Evolutionary conservation across 805 yeast species (phyloP), one percentile per base, ranked within the genome.

Genomic region (Sungouiozyma ichnusensis): DNA sequence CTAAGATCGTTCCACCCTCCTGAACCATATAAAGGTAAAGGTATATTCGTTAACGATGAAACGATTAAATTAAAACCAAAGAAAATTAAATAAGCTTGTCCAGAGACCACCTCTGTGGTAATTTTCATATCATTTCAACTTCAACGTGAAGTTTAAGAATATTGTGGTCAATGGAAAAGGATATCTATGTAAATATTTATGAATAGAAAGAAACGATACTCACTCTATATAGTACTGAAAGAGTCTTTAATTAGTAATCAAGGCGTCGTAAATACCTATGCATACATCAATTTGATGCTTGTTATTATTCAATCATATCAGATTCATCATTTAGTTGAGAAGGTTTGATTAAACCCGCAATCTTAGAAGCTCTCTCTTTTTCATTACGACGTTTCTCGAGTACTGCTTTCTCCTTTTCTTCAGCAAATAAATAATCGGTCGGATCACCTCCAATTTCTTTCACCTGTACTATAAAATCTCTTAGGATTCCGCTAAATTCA

Each of bases 1-100:
- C 71, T 92, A 50, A 80, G 97, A 63, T 76, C 76, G 53, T 77
- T 77, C 71, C 85, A 85, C 61, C 94, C 94, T 47, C 99, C 99
- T 37, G 99, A 92, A 68, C 97, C 97, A 33, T 92, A 92, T 65
- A 92, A 92, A 68, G 98, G 98, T 60, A 94, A 94, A 54, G 99
- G 99, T 58, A 82, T 92, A 39, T 92, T 82, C 60, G 81, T 92
- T 39, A 84, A 88, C 63, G 83, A 79, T 57, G 97, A 92, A 69
- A 86, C 94, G 39, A 82, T 92, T 63, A 80, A 78, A 60, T 71
- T 90, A 58, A 92, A 92, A 74, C 85, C 81, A 53, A 85, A 85
- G 74, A 90, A 87, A 74, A 85, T 90, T 63, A 90, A 92, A 79
- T 90, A 44, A 48, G 27, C 17, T 33, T 9, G 29, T 24, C 9